Base-by-base conservation (phyloP, 257 asterid genomes). In the Echites panduratus region DNA sequence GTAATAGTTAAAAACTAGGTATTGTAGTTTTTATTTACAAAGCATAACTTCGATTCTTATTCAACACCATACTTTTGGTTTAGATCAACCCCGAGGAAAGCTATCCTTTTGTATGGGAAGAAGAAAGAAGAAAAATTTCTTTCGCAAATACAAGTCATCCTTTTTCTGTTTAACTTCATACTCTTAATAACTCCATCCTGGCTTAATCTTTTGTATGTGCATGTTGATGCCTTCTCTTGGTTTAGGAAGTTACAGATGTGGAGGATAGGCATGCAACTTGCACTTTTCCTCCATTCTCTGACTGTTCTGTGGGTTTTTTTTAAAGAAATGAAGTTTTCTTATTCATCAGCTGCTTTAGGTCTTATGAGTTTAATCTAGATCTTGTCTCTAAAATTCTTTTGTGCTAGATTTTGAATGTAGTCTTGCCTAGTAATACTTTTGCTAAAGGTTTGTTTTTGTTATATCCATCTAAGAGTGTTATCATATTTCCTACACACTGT, bases 31-130 rank as follows among this genome's bases (percentile, higher is more conserved):
- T 32, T 50, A 50, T 52, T 29, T 43, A 66, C 68, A 13, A 52
- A 65, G 59, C 35, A 50, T 54, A 20, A 49, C 29, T 66, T 48
- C 43, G 58, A 66, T 61, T 5, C 52, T 48, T 29, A 72, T 71
- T 14, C 38, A 26, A 4, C 4, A 41, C 9, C 14, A 20, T 9
- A 29, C 17, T 8, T 10, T 54, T 22, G 66, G 29, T 41, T 50
- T 40, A 73, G 41, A 4, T 54, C 7, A 56, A 61, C 24, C 72
- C 19, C 66, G 4, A 64, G 32, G 32, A 22, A 56, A 24, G 16
- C 17, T 56, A 22, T 50, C 16, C 45, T 41, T 41, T 41, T 24
- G 14, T 22, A 56, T 56, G n/a, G 5, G 63, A n/a, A 1, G 7
- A 9, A 56, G 63, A 9, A 56, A 4, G 38, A n/a, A 54, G 9